A percentile compares a stretch with the other conserved stretches of the same genome.
phyloP scores from a whole-genome alignment of 371 early-diverging fungal genomes.

The Mucor racemosus region DNA sequence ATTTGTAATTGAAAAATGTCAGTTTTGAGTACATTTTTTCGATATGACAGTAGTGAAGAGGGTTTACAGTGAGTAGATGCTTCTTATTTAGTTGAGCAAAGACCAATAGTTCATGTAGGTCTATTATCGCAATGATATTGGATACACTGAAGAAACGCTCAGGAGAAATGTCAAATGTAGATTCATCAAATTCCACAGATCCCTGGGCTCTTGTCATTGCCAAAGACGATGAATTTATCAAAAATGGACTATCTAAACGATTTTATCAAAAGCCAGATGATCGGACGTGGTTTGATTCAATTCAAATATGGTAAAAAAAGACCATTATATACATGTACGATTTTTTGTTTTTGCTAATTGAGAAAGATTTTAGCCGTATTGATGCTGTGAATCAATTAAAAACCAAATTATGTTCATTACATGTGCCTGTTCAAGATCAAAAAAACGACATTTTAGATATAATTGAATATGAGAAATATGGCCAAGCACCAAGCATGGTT shows the following conservation, averaged over 20 bases:
- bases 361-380: conserved; percentile 20
- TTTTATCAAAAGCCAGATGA: conserved; percentile 9
- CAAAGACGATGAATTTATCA: conserved; percentile 4
- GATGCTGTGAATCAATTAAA: conserved; percentile 27
- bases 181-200: background rate
- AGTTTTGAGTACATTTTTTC: background rate
- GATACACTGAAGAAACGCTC: background rate
- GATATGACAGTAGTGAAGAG: background rate
- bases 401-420: conserved; percentile 23
- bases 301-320: conserved; percentile 24
- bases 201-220: conserved; percentile 9
- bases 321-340: background rate
- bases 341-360: background rate
- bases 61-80: background rate
- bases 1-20: background rate
- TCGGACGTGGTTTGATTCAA: conserved; percentile 19
- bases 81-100: too few species aligned
- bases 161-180: background rate
- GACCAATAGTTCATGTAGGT: background rate
- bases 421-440: conserved; percentile 15
- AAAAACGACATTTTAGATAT: conserved; percentile 23
- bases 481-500: conserved; percentile 38
- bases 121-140: background rate
- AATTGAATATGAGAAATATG: conserved; percentile 32
- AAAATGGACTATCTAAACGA: background rate